These are phyloP conservation scores for Colletotrichum agaves DNA, from an alignment of 2,329 filamentous ascomycete genomes.

Conservation along the genomic window DNA sequence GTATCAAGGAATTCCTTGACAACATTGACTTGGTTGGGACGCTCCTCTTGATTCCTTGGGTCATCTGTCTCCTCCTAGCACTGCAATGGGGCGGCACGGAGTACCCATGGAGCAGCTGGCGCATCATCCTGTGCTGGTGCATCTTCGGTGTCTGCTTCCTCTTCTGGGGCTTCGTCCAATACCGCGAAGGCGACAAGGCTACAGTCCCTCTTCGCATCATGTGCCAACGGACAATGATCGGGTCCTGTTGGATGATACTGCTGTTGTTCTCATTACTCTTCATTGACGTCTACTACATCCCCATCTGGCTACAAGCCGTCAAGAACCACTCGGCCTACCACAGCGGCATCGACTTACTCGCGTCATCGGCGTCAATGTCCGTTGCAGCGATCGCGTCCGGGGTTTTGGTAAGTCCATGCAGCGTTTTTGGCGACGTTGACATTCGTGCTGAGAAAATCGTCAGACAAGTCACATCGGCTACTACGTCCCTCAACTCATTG, in stretches of 20 bases:
- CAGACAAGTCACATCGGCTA: slow-evolving; percentile 34
- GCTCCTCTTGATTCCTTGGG: slow-evolving; percentile 3
- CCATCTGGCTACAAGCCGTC: slow-evolving; percentile 10
- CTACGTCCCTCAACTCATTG: slow-evolving; percentile 37
- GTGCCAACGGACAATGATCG: slow-evolving; percentile 38
- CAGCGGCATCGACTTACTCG: slow-evolving; percentile 49
- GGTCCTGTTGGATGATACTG: neutral
- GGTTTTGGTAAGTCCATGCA: neutral
- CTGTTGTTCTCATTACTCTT: neutral
- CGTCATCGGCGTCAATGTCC: slow-evolving; percentile 59
- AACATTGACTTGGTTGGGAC: slow-evolving; percentile 41
- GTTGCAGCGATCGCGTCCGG: neutral
- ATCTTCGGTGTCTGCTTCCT: slow-evolving; percentile 61
- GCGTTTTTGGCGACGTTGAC: too few species aligned
- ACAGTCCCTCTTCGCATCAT: slow-evolving; percentile 62
- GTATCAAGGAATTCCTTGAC: slow-evolving; percentile 44
- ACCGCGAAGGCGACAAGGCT: slow-evolving; percentile 61
- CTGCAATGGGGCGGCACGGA: slow-evolving; percentile 6
- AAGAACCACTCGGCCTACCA: slow-evolving; percentile 1
- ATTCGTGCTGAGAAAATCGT: neutral
- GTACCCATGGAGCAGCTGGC: slow-evolving; percentile 46
- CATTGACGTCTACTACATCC: neutral
- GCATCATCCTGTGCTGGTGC: slow-evolving; percentile 61
- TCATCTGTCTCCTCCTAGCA: neutral
- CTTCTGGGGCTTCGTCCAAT: slow-evolving; percentile 64